Evolutionary conservation across 2,329 filamentous ascomycete genomes (phyloP).

Genomic region (Penicillium decumbens): DNA sequence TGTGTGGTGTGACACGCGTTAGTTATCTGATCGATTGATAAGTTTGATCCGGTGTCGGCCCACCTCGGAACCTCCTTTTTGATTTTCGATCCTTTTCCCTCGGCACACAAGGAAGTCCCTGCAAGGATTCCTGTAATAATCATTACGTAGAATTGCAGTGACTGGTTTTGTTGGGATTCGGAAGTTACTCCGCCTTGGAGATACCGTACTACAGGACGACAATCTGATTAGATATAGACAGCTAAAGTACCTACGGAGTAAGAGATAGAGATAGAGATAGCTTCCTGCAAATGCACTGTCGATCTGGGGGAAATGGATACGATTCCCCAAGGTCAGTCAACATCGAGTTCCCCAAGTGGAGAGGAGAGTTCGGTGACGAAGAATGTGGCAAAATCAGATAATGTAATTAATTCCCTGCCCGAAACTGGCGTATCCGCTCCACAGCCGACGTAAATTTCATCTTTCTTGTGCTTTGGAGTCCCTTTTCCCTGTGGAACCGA

Average conservation of each 20-base stretch:
- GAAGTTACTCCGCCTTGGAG: not conserved
- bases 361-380: not conserved
- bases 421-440: conserved; percentile 5
- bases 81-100: not conserved
- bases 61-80: conserved; percentile 6
- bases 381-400: conserved; percentile 22
- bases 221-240: not conserved
- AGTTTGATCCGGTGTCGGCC: conserved; percentile 9
- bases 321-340: not conserved
- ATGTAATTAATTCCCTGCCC: conserved; percentile 2
- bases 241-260: not conserved
- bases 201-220: not conserved
- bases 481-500: not conserved
- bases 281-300: conserved; percentile 14
- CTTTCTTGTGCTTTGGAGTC: not conserved
- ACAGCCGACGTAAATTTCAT: conserved; percentile 6
- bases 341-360: not conserved
- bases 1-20: not conserved
- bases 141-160: not conserved
- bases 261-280: not conserved
- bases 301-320: conserved; percentile 17
- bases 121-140: not conserved
- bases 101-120: not conserved
- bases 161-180: not conserved
- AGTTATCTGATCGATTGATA: conserved; percentile 16